Conservation (phyloP, 495 filamentous ascomycete genomes). For the Cenococcum geophilum region DNA sequence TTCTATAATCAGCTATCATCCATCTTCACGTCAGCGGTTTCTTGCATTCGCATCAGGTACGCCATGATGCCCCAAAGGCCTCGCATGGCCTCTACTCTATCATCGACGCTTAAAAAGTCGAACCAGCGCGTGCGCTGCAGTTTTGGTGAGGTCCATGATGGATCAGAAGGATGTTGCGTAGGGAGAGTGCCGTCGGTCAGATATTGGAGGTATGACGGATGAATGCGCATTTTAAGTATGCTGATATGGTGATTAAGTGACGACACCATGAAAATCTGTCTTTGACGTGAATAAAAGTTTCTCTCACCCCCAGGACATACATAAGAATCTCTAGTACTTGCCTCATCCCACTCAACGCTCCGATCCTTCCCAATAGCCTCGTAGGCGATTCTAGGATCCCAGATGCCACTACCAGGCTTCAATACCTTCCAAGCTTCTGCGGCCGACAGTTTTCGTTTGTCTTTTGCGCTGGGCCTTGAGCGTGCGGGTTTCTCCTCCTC, state of each 20-base stretch:
- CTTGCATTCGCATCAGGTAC: conserved; percentile 54
- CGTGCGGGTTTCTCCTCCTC: conserved; percentile 9
- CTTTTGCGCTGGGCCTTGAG: conserved; percentile 11
- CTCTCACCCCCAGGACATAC: background rate
- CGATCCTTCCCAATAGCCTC: conserved; percentile 59
- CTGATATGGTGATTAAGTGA: conserved; percentile 77
- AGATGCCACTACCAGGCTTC: conserved; percentile 40
- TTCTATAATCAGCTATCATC: conserved; percentile 5
- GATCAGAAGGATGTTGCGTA: conserved; percentile 15
- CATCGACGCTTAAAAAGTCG: conserved; percentile 62
- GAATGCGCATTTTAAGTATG: conserved; percentile 68
- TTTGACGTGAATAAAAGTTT: background rate
- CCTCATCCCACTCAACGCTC: conserved; percentile 50
- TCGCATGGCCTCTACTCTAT: conserved; percentile 64
- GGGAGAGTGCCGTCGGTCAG: conserved; percentile 39
- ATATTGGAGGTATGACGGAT: conserved; percentile 54
- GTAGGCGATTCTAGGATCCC: conserved; percentile 75
- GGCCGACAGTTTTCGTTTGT: conserved; percentile 26
- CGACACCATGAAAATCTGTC: conserved; percentile 74
- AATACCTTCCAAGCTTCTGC: conserved; percentile 37
- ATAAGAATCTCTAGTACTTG: no score
- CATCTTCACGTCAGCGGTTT: conserved; percentile 33
- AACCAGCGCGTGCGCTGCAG: conserved; percentile 71
- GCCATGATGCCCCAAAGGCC: conserved; percentile 71
- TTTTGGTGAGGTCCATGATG: conserved; percentile 41